Base-by-base conservation (phyloP, 2,329 filamentous ascomycete genomes). In the Apiospora pterosperma region DNA sequence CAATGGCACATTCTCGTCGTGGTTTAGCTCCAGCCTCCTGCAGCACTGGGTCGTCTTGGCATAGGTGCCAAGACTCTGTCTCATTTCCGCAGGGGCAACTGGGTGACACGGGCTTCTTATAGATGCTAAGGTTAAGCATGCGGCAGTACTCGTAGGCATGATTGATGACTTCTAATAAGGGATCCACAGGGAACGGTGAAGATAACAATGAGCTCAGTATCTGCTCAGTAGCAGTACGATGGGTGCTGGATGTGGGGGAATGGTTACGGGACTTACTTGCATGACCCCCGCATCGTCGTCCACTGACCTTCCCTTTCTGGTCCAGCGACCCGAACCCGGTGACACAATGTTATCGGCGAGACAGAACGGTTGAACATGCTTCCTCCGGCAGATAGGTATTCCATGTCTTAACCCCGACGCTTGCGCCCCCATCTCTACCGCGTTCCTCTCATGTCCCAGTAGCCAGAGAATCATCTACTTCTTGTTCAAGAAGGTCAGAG, bases 1-100 rank as follows among this genome's bases (percentile, higher is more conserved):
- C 62, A 62, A 71, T 73, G 64, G 63, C 71, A 74, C 73, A 74
- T 74, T 74, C 73, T 74, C 68, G 67, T 74, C 72, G 69, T 61
- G 71, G 73, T 65, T 61, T 74, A 74, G 73, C 67, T 72, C 34
- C n/a, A 16, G 23, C 5, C 23, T 31, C 4, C 48, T 34, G 28
- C 48, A 55, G 48, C 48, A 34, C 31, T 28, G 48, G 48, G 48
- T 6, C 48, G 16, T 55, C 48, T 55, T 55, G 48, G 48, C 48
- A 55, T 34, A n/a, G 28, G 34, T 55, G 48, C 48, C 48, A 55
- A 55, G 48, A n/a, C 25, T 16, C 19, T n/a, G 7, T 34, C 48
- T 34, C 48, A 55, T 55, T 28, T 55, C 42, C 42, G 42, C 23
- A 28, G 7, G 14, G 16, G 42, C 42, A 12, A 48, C 23, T 19